A percentile compares a stretch with the other conserved stretches of the same genome.
Evolutionary conservation across 805 yeast genomes (phyloP).

Genomic region (Pichia eremophila): DNA sequence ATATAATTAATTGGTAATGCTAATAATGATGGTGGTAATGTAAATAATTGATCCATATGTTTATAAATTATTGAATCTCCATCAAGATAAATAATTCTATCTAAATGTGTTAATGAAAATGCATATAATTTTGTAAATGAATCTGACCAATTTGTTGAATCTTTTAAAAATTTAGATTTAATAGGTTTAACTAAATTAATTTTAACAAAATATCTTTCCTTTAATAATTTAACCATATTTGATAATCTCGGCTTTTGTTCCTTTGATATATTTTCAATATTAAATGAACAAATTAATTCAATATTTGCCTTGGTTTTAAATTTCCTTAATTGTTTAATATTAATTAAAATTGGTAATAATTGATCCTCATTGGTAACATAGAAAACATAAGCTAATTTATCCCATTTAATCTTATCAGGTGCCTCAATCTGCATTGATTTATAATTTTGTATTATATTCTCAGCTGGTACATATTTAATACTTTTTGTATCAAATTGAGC

Average conservation of each 20-base stretch:
- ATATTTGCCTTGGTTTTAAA: constrained; percentile 32
- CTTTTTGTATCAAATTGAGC: constrained; percentile 9
- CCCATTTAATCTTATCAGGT: constrained; percentile 28
- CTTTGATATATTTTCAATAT: neutral
- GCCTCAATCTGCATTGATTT: constrained; percentile 5
- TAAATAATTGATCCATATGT: constrained; percentile 42
- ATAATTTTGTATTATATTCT: constrained; percentile 12
- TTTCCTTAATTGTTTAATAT: constrained; percentile 32
- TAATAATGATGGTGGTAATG: constrained; percentile 36
- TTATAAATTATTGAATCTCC: constrained; percentile 38
- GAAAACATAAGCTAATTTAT: constrained; percentile 44
- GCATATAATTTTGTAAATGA: constrained; percentile 49
- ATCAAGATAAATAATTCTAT: constrained; percentile 48
- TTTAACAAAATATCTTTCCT: constrained; percentile 16
- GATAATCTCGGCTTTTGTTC: neutral
- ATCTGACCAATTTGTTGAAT: constrained; percentile 33
- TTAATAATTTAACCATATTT: constrained; percentile 1
- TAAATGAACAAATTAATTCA: constrained; percentile 32
- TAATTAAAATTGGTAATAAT: constrained; percentile 43
- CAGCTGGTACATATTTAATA: constrained; percentile 14
- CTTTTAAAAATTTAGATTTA: constrained; percentile 9
- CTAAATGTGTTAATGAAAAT: constrained; percentile 40
- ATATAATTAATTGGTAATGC: constrained; percentile 40
- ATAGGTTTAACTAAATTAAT: constrained; percentile 21
- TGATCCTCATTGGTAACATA: constrained; percentile 48